Base-by-base conservation (phyloP, 306 rosid genomes). In the Quercus gilva region DNA sequence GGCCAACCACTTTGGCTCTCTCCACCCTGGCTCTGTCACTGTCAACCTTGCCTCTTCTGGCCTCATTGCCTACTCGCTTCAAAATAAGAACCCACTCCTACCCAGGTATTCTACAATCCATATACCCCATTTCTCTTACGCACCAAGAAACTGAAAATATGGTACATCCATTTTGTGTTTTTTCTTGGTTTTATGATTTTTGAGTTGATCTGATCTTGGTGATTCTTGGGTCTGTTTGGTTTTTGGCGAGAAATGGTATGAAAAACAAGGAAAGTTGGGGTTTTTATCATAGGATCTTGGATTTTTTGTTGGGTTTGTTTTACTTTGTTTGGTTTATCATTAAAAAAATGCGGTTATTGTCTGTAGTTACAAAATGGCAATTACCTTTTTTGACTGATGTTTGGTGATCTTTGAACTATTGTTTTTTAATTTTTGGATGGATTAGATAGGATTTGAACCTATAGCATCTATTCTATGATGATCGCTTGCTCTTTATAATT, bases 21-120 rank as follows among this genome's bases (percentile, higher is more conserved):
- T 76, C 18, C 86, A 93, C 61, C 87, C 99, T 76, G 88, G 77
- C 25, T 76, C 98, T 2, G 97, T 93, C 83, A 76, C 88, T 81
- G 86, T 93, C 82, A 91, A 89, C 74, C 90, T 95, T 53, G 96
- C 90, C 43, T 59, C 98, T 4, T 78, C 92, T 0, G 97, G 92
- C 71, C 57, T 85, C 79, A 2, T 96, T 60, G 90, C 91, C 2
- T 96, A 90, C 77, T 89, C 97, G 64, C 84, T 80, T 74, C 74
- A 90, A 7, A 89, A 49, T 33, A 94, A 95, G 82, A 93, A 88
- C 82, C 98, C 97, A 10, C 81, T 93, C 15, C 93, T 96, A 37
- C 98, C 98, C n/a, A 93, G 97, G 99, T 95, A 49, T 41, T 69
- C 21, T 11, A 9, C 52, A 7, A 33, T 41, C 26, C 9, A 1